Percentiles rank a stretch among this genome's conserved stretches.
phyloP scores from a whole-genome alignment of 768 basidiomycete genomes.

The Kwoniella bestiolae region DNA sequence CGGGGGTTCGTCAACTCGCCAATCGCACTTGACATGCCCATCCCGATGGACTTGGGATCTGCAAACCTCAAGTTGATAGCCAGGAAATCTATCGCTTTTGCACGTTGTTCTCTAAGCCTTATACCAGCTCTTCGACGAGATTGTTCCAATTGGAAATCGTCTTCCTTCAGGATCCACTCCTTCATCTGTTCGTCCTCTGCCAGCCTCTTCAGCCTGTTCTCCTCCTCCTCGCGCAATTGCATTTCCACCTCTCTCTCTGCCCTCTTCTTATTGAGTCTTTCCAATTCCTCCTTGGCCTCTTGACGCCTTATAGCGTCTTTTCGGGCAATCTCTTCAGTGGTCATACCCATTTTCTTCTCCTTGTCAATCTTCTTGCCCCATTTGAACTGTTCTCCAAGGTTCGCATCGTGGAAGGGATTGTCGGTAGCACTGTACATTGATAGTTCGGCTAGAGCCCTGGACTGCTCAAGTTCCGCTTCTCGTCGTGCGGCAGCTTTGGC shows the following conservation, averaged over 20 bases:
- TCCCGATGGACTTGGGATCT: slow-evolving; percentile 58
- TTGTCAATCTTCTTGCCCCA: slow-evolving; percentile 99
- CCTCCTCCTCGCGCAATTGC: slow-evolving; percentile 87
- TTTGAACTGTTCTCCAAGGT: slow-evolving; percentile 92
- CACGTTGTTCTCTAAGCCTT: slow-evolving; percentile 91
- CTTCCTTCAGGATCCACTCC: slow-evolving; percentile 96
- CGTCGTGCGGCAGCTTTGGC: slow-evolving; percentile 66
- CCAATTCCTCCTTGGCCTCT: slow-evolving; percentile 94
- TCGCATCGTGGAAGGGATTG: slow-evolving; percentile 98
- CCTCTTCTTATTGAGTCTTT: slow-evolving; percentile 82
- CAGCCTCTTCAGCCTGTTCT: slow-evolving; percentile 79
- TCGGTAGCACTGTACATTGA: slow-evolving; percentile 95
- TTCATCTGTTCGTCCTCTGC: slow-evolving; percentile 97
- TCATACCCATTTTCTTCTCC: slow-evolving; percentile 85
- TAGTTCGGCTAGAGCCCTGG: slow-evolving; percentile 82
- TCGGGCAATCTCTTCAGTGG: slow-evolving; percentile 74
- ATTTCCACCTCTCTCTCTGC: slow-evolving; percentile 92
- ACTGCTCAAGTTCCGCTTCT: slow-evolving; percentile 68
- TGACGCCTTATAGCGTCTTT: slow-evolving; percentile 78
- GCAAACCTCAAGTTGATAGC: slow-evolving; percentile 95
- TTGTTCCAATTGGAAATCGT: slow-evolving; percentile 95
- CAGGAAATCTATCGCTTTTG: slow-evolving; percentile 97
- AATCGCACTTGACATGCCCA: slow-evolving; percentile 42
- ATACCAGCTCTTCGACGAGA: slow-evolving; percentile 88
- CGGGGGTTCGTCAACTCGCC: slow-evolving; percentile 38